Base-by-base conservation (phyloP, 208 protist species). In the Balamuthia mandrillaris region DNA sequence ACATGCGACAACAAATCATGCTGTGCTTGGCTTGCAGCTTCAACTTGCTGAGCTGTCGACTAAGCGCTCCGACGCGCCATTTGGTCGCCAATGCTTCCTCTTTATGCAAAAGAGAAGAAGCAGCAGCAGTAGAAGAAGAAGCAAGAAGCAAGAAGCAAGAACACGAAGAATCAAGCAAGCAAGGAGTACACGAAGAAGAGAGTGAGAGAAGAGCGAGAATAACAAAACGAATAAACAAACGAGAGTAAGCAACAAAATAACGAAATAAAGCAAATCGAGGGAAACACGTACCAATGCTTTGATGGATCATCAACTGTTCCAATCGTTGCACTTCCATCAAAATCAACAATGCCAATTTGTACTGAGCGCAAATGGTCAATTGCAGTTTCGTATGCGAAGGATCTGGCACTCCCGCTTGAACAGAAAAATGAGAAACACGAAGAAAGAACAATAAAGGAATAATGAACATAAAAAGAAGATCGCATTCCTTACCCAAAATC, bases 311-410 rank as follows among this genome's bases (percentile, higher is more conserved):
- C n/a, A n/a, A n/a, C n/a, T n/a, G n/a, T n/a, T n/a, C n/a, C n/a
- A n/a, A n/a, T n/a, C n/a, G n/a, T n/a, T n/a, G n/a, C n/a, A n/a
- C n/a, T 44, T 75, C 66, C 66, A 52, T 75, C 42, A 75, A 44
- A 33, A 75, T 52, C 24, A 75, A 44, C n/a, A 75, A 54, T 14
- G 66, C 66, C n/a, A 75, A 14, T 44, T 75, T 75, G 66, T 75
- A 75, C 42, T 75, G 42, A 27, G 52, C 39, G 24, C 66, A 75
- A 10, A 75, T 75, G 42, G 45, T 75, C 42, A 75, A 44, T 44
- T n/a, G 66, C 66, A 54, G 45, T 2, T 37, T 10, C 66, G 52
- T 44, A n/a, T 37, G 1, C 31, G 45, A 54, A 21, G 52, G 16
- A 37, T 75, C 66, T 18, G 66, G 41, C 66, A 75, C 35, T 65